Evolutionary conservation across 2,329 filamentous ascomycete species (phyloP), one percentile per base, ranked within the genome.

Genomic region (Erysiphe pulchra): DNA sequence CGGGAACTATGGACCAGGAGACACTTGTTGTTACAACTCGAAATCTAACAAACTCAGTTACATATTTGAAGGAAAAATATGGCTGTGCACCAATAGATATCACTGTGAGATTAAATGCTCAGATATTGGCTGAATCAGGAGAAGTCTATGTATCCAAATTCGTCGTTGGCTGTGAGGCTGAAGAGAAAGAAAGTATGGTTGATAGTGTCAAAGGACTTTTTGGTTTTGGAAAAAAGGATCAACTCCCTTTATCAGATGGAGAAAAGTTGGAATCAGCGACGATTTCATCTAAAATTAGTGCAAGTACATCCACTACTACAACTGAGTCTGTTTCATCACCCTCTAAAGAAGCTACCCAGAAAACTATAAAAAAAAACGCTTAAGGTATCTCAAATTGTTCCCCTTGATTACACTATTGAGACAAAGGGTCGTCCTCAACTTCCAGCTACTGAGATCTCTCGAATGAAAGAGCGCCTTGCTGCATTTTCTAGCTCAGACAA

Each of bases 151-250:
- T 95, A 45, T 61, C 71, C 47, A 74, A 74, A 54, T 80, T 80
- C n/a, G 70, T 70, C 47, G 77, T 90, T 6, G 86, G 86, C 59
- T 98, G 90, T 57, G 82, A 92, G 59, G 73, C 79, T 24, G 81
- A 92, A 45, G 74, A 74, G 61, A 83, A 85, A 59, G 82, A 81
- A 51, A 77, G 79, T 45, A 72, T 95, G 43, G 81, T 94, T 42
- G 87, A 93, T 56, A 86, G 84, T 39, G 83, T 95, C 52, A 98
- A 98, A 69, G 92, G 86, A 51, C 73, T 94, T 50, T 92, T 98
- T 57, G 90, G 90, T 6, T 86, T 95, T 58, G 90, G 87, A 24
- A 92, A 92, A 63, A 80, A 80, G 31, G 81, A 87, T 47, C 80
- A 93, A 62, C 69, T 71, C 50, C 67, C 70, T 5, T 59, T 93